These are phyloP conservation scores for Diaporthe caulivora DNA, from an alignment of 2,329 filamentous ascomycete species.

Conservation along the genomic window DNA sequence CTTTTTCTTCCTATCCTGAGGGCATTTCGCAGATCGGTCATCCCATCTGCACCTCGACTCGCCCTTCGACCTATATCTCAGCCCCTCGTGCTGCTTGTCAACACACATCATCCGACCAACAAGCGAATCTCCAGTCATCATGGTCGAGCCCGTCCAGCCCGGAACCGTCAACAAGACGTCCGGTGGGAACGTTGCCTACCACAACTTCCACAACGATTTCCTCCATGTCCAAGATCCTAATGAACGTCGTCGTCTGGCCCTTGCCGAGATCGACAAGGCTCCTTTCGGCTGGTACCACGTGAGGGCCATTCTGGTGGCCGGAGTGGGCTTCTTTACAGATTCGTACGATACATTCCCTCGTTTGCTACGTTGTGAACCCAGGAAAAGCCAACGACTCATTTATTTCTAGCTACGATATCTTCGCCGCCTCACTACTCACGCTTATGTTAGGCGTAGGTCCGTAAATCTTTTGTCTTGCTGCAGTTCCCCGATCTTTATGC, in stretches of 20 bases:
- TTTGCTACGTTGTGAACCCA: conserved; percentile 4
- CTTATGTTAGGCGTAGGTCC: conserved; percentile 83
- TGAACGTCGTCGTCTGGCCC: conserved; percentile 81
- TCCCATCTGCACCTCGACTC: conserved; percentile 1
- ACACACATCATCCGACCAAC: background rate
- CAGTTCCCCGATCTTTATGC: too few relatives aligned
- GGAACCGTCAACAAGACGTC: conserved; percentile 59
- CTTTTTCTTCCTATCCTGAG: background rate
- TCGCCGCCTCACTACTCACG: conserved; percentile 79
- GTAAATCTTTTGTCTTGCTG: too few relatives aligned
- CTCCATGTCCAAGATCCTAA: conserved; percentile 75
- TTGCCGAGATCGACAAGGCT: conserved; percentile 85
- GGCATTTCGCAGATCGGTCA: background rate
- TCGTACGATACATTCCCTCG: conserved; percentile 53
- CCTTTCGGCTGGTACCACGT: conserved; percentile 89
- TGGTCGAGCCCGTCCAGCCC: conserved; percentile 40
- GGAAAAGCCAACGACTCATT: conserved; percentile 31
- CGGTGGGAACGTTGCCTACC: conserved; percentile 78
- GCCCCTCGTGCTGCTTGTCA: background rate
- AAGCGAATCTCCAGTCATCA: conserved; percentile 26
- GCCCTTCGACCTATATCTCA: conserved; percentile 5
- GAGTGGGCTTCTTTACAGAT: conserved; percentile 91
- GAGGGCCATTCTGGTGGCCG: conserved; percentile 80
- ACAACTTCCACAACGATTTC: conserved; percentile 84
- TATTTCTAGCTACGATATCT: conserved; percentile 67